Base-by-base conservation (phyloP, 768 basidiomycete species). In the Boletus subparvulus region DNA sequence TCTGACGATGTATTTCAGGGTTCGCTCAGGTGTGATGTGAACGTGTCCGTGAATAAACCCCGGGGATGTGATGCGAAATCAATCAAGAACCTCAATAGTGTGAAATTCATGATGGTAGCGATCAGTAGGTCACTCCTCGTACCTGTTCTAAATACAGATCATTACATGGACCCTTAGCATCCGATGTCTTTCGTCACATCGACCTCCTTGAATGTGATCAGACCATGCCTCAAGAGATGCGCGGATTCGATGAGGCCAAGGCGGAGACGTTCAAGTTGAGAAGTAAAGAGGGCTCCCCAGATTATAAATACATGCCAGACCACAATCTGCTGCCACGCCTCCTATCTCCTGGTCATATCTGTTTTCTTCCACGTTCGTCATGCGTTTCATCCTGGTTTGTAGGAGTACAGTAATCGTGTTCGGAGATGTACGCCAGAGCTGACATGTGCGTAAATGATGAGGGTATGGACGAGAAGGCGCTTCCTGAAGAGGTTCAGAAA, bases 291-390 rank as follows among this genome's bases (percentile, higher is more conserved):
- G 90, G 94, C 62, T 88, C 94, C 0, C 93, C 91, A 1, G 97
- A 99, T 70, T 99, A 98, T 70, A 83, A 90, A 17, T 98, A 98
- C 74, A 96, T 99, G 92, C 97, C 97, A 0, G 97, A 99, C 69
- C 87, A 92, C 0, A 98, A 98, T 69, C 74, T 98, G 1, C 93
- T 94, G 1, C 82, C 86, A 0, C 74, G 98, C 6, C 66, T 83
- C 33, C 65, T 90, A 9, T 79, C 79, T 54, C 68, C 82, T 56
- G 86, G 82, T 55, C 17, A 60, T 64, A 63, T 59, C 47, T 16
- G 41, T 21, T 47, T 47, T 59, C 54, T 30, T 21, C 24, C 36
- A 10, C 24, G 6, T 39, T 26, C 16, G 16, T n/a, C 5, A 12
- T 47, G 59, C 26, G 24, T 44, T 36, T 49, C 32, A 39, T 32